These are phyloP conservation scores for Gastrodia elata DNA, from an alignment of 106 monocot species.

Conservation along the genomic window DNA sequence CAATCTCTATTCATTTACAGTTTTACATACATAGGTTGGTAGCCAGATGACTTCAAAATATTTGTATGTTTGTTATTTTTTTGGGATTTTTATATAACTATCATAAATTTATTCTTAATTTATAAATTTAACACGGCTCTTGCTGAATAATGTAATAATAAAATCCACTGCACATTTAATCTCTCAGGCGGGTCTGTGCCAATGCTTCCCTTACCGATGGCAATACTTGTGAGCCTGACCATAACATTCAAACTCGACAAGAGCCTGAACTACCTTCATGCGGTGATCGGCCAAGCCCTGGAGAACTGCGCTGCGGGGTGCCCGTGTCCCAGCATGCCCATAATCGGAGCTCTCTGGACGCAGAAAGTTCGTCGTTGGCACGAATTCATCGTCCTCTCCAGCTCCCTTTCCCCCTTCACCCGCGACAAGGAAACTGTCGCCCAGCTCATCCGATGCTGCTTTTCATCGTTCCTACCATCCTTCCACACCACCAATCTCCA, in stretches of 20 bases:
- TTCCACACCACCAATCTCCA: constrained; percentile 3
- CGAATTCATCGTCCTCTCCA: constrained; percentile 75
- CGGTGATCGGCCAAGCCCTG: constrained; percentile 51
- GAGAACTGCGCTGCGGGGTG: constrained; percentile 75
- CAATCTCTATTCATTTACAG: too few relatives aligned
- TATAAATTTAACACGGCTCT: constrained; percentile 26
- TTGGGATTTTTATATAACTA: too few relatives aligned
- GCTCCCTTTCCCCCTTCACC: constrained; percentile 56
- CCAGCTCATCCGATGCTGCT: constrained; percentile 78
- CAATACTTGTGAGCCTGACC: constrained; percentile 76
- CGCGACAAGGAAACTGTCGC: constrained; percentile 55
- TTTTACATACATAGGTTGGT: too few relatives aligned
- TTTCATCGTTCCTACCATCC: constrained; percentile 57
- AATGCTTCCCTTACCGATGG: constrained; percentile 92
- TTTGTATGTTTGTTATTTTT: too few relatives aligned
- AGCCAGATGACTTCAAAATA: too few relatives aligned
- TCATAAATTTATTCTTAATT: constrained; percentile 18
- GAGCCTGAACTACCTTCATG: constrained; percentile 52
- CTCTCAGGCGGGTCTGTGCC: constrained; percentile 53
- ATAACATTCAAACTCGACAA: constrained; percentile 94
- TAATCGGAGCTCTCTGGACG: constrained; percentile 85
- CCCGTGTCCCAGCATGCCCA: constrained; percentile 85
- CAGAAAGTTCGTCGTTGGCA: constrained; percentile 89
- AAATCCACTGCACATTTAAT: constrained; percentile 26
- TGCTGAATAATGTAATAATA: constrained; percentile 23